Percentiles rank a stretch among this genome's conserved stretches.
Conservation (phyloP, 2,329 filamentous ascomycete genomes). For the Beauveria asiatica region DNA sequence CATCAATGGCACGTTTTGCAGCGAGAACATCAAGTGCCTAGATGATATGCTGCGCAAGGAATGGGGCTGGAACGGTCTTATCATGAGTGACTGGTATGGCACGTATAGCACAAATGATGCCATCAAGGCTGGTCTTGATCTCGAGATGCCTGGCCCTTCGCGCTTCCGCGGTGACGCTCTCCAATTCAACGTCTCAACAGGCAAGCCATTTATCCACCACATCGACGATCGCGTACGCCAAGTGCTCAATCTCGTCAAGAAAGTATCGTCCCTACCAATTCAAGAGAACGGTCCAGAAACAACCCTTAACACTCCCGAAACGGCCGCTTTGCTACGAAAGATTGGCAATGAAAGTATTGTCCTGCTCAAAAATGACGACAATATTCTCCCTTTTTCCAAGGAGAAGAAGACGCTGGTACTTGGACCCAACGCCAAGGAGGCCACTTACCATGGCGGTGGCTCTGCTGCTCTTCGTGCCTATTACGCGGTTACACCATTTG, state of each 20-base stretch:
- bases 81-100: slow-evolving; percentile 54
- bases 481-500: slow-evolving; percentile 63
- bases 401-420: slow-evolving; percentile 51
- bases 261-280: slow-evolving; percentile 43
- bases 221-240: slow-evolving; percentile 50
- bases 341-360: slow-evolving; percentile 64
- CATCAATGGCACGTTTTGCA: slow-evolving; percentile 48
- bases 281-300: slow-evolving; percentile 46
- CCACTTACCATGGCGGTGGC: slow-evolving; percentile 55
- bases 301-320: slow-evolving; percentile 50
- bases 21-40: slow-evolving; percentile 43
- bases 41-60: slow-evolving; percentile 44
- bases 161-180: slow-evolving; percentile 42
- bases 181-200: slow-evolving; percentile 43
- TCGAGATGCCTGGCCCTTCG: slow-evolving; percentile 52
- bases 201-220: slow-evolving; percentile 46
- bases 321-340: slow-evolving; percentile 53
- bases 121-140: slow-evolving; percentile 43
- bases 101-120: slow-evolving; percentile 46
- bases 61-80: slow-evolving; percentile 48
- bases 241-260: slow-evolving; percentile 52
- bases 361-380: slow-evolving; percentile 62
- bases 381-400: slow-evolving; percentile 54
- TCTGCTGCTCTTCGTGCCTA: slow-evolving; percentile 53
- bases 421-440: slow-evolving; percentile 48